Base-by-base conservation (phyloP, 495 filamentous ascomycete genomes). In the Penicillium cosmopolitanum region DNA sequence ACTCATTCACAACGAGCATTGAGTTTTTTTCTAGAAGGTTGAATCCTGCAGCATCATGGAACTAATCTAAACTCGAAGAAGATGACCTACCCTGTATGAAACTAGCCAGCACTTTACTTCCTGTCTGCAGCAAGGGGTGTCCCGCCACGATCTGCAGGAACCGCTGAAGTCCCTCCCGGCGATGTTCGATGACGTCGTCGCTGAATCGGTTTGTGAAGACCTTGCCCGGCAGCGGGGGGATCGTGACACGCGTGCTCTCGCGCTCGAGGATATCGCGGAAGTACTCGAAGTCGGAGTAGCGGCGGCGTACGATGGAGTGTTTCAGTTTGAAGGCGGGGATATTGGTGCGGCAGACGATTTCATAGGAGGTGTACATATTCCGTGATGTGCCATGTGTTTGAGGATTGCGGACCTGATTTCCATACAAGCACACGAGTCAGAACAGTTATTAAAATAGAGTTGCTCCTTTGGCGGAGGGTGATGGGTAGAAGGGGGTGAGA, bases 141-240 rank as follows among this genome's bases (percentile, higher is more conserved):
- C 95, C 93, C 0, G 96, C 95, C 4, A 98, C 95, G 64, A 98
- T 98, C 85, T 96, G 92, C 69, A 98, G 74, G 70, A 98, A 98
- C 66, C 94, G 85, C 80, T 98, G 93, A 57, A 98, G 79, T 9
- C 95, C 95, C 65, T 93, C 90, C 47, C 94, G 81, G 28, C 95
- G 82, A 72, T 96, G 92, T 83, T 98, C 96, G 69, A 98, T 98
- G 64, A 98, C 96, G 67, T 97, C 95, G 70, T 98, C 95, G 60
- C 90, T 94, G 78, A 98, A 98, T 15, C 95, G 90, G 73, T 98
- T 98, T 25, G 94, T 97, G 67, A 98, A 96, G 33, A 98, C 95
- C 78, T 98, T 98, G 25, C 95, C 95, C 0, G 95, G 95, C 51
- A 98, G 79, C 23, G 95, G 95, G 5, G 95, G 95, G 70, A 98